A percentile compares a stretch with the other conserved stretches of the same genome.
Evolutionary conservation across 2,329 filamentous ascomycete species (phyloP).

Genomic region (Sporothrix globosa): DNA sequence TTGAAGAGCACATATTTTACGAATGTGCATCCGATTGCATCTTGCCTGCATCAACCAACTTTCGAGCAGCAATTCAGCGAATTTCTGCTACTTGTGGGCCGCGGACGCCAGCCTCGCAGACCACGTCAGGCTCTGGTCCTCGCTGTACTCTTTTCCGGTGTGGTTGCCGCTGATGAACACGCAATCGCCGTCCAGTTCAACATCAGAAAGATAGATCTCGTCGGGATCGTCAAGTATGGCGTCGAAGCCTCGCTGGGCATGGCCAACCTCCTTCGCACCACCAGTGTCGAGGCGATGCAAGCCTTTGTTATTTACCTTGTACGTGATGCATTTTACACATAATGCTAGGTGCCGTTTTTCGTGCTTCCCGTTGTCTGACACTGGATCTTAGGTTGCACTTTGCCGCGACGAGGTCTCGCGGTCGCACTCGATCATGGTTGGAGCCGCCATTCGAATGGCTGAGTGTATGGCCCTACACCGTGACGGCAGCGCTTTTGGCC

Average conservation of each 20-base stretch:
- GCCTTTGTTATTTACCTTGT: constrained; percentile 77
- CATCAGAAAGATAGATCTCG: constrained; percentile 39
- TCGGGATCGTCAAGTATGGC: constrained; percentile 62
- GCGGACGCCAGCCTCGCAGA: constrained; percentile 48
- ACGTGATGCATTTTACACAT: constrained; percentile 41
- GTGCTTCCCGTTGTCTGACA: constrained; percentile 38
- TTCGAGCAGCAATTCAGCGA: constrained; percentile 66
- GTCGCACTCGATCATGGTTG: constrained; percentile 72
- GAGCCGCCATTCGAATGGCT: constrained; percentile 71
- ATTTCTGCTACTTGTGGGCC: constrained; percentile 66
- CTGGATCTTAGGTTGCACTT: constrained; percentile 48
- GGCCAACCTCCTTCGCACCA: constrained; percentile 72
- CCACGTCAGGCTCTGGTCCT: constrained; percentile 66
- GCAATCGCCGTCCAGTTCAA: constrained; percentile 50
- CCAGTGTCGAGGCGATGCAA: constrained; percentile 72
- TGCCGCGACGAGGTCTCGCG: constrained; percentile 73
- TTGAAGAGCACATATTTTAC: constrained; percentile 69
- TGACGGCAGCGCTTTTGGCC: constrained; percentile 68
- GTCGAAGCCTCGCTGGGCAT: constrained; percentile 69
- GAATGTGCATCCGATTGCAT: constrained; percentile 68
- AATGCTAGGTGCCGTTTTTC: background rate
- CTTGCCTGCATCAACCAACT: constrained; percentile 67
- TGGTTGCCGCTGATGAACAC: constrained; percentile 58
- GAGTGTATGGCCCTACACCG: constrained; percentile 78
- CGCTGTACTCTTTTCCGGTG: constrained; percentile 69